Conservation (phyloP, 176 grass and related monocot genomes). For the Puccinellia tenuiflora region DNA sequence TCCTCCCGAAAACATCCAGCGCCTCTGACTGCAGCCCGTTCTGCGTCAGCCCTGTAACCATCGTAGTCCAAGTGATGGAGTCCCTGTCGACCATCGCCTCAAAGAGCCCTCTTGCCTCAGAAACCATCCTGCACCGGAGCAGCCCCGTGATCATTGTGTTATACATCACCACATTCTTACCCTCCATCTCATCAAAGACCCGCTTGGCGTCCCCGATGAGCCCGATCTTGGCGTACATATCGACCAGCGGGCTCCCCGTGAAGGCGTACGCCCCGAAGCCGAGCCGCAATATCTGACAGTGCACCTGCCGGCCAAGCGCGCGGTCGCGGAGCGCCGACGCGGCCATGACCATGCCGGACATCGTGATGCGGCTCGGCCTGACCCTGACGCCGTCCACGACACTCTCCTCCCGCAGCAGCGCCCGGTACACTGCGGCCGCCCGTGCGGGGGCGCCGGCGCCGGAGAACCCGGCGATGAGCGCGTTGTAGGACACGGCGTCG, state of each 20-base stretch:
- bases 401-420: slow-evolving; percentile 23
- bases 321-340: slow-evolving; percentile 18
- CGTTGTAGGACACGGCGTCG: slow-evolving; percentile 53
- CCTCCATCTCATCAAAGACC: slow-evolving; percentile 35
- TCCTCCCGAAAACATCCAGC: slow-evolving; percentile 46
- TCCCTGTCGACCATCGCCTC: slow-evolving; percentile 39
- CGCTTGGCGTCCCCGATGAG: slow-evolving; percentile 32
- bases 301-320: slow-evolving; percentile 40
- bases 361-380: slow-evolving; percentile 41
- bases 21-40: slow-evolving; percentile 46
- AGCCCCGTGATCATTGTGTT: slow-evolving; percentile 55
- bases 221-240: slow-evolving; percentile 57
- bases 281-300: slow-evolving; percentile 45
- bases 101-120: slow-evolving; percentile 25
- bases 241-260: slow-evolving; percentile 40
- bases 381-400: neutral
- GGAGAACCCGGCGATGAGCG: slow-evolving; percentile 42
- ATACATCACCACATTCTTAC: slow-evolving; percentile 45
- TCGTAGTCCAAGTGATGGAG: slow-evolving; percentile 54
- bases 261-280: slow-evolving; percentile 46
- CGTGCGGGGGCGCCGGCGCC: neutral
- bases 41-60: slow-evolving; percentile 57
- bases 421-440: slow-evolving; percentile 9
- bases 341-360: slow-evolving; percentile 47
- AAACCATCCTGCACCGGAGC: slow-evolving; percentile 46